These are phyloP conservation scores for Agaricus blazei DNA, from an alignment of 768 basidiomycete species.

Conservation along the genomic window DNA sequence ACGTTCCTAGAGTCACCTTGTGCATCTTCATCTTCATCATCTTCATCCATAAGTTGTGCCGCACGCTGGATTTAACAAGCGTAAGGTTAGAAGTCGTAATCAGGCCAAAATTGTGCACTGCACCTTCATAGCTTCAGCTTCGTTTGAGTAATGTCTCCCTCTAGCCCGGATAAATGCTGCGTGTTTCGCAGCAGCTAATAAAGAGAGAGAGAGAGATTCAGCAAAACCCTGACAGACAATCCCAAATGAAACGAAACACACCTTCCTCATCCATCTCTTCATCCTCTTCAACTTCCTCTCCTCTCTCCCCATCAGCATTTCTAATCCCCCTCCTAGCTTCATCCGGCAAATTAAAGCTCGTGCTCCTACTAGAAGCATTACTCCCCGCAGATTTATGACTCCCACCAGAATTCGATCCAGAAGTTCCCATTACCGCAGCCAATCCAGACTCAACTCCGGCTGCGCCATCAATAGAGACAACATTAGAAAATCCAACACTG, in stretches of 20 bases:
- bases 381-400: slow-evolving; percentile 36
- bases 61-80: slow-evolving; percentile 44
- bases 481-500: slow-evolving; percentile 29
- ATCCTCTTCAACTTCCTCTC: slow-evolving; percentile 66
- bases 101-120: neutral
- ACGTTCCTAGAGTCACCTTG: slow-evolving; percentile 19
- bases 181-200: slow-evolving; percentile 72
- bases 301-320: slow-evolving; percentile 49
- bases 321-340: slow-evolving; percentile 61
- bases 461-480: neutral
- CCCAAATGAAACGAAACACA: slow-evolving; percentile 27
- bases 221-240: neutral
- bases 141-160: slow-evolving; percentile 84
- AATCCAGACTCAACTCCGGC: neutral
- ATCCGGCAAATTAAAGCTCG: slow-evolving; percentile 75
- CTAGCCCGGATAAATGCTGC: slow-evolving; percentile 77
- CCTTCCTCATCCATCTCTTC: slow-evolving; percentile 91
- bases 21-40: slow-evolving; percentile 49
- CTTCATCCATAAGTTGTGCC: slow-evolving; percentile 54
- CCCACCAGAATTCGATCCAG: slow-evolving; percentile 40
- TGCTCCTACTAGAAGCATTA: slow-evolving; percentile 70
- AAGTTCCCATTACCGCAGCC: slow-evolving; percentile 44
- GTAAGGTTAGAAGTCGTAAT: slow-evolving; percentile 1
- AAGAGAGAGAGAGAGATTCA: neutral
- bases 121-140: slow-evolving; percentile 92